Evolutionary conservation across 805 yeast species (phyloP), one percentile per base, ranked within the genome.

Genomic region (Yamadazyma phyllophila): DNA sequence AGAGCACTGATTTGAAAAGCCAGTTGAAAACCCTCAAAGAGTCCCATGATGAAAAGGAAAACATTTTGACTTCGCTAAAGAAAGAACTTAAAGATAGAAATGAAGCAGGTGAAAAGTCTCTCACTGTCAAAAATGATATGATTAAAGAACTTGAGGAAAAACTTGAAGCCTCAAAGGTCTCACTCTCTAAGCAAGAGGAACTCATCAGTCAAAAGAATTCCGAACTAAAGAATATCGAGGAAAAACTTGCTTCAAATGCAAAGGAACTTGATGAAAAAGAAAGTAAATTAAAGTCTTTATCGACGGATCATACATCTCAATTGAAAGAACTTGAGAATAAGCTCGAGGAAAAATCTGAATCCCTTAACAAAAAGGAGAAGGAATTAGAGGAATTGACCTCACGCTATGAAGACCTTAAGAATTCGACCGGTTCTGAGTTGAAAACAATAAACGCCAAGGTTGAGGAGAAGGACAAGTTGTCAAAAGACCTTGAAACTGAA

Each of bases 61-160:
- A 12, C 7, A 36, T 42, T 35, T 20, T 46, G 15, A 40, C 34
- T 20, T 45, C 51, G 11, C 58, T 57, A 11, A 42, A 60, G 3
- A 57, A 59, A 10, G 48, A 47, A 26, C 26, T 47, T 17, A 20
- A 31, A 27, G 41, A 41, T 14, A 45, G 42, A 26, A 14, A 33
- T 24, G 38, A 44, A 17, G 12, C 11, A 3, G 5, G 24, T 26
- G 17, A 38, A 10, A 26, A 37, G 24, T 32, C 27, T 35, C 12
- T 20, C 9, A 7, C 27, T n/a, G 26, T 17, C 16, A 11, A 31
- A 31, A 24, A 33, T 7, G 27, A 5, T 20, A 40, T 30, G 15
- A 16, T 29, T 12, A 32, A 33, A 34, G 39, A 41, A 24, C 13
- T 33, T 11, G 39, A 41, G 5, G n/a, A 10, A 20, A 13, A 20